Conservation (phyloP, 1,139 yeast genomes). For the Candida sojae region DNA sequence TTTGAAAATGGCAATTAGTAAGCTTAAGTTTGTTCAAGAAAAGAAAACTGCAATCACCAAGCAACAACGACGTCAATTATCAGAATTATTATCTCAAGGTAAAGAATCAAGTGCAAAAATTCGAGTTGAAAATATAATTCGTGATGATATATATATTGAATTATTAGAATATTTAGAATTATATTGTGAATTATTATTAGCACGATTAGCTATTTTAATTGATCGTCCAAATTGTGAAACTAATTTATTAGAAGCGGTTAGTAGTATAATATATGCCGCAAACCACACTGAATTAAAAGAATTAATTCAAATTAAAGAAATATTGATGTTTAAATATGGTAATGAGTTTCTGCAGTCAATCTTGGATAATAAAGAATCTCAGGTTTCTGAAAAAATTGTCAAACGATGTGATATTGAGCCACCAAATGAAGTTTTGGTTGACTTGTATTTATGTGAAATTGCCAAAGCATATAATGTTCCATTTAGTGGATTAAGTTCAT, state of each 20-base stretch:
- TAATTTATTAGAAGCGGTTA: conserved; percentile 73
- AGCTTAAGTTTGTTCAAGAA: conserved; percentile 77
- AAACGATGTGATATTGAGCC: conserved; percentile 67
- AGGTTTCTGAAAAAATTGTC: conserved; percentile 66
- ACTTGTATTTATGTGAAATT: conserved; percentile 73
- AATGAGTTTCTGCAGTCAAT: conserved; percentile 61
- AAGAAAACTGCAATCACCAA: conserved; percentile 81
- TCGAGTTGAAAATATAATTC: conserved; percentile 80
- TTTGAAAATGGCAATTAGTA: conserved; percentile 78
- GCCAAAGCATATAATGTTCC: conserved; percentile 81
- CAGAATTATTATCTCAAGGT: conserved; percentile 67
- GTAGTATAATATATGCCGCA: conserved; percentile 69
- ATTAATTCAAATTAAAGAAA: conserved; percentile 58
- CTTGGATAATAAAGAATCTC: conserved; percentile 52
- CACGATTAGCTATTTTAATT: conserved; percentile 64
- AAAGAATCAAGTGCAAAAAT: conserved; percentile 85
- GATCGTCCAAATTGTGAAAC: conserved; percentile 54
- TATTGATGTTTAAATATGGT: conserved; percentile 66
- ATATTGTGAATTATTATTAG: conserved; percentile 80
- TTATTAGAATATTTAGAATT: conserved; percentile 77
- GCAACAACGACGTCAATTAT: conserved; percentile 75
- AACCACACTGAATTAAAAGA: conserved; percentile 79
- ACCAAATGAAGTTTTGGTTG: conserved; percentile 67
- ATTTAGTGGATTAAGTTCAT: conserved; percentile 57
- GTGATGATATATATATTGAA: conserved; percentile 84